Base-by-base conservation (phyloP, 768 basidiomycete species). In the Gloeostereum incarnatum region DNA sequence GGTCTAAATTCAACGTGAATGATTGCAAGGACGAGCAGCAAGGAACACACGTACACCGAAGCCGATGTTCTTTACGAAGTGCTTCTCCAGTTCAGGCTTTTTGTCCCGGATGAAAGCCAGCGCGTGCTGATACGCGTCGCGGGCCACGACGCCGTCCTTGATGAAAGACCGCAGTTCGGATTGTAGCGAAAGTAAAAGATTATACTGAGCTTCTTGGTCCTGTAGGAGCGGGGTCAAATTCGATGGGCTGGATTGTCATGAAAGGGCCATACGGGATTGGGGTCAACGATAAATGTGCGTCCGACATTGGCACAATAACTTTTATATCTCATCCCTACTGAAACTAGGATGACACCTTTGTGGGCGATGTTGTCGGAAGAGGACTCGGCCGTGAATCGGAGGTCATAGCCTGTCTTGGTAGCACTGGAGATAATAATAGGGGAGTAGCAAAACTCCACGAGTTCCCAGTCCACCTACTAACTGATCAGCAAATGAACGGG, bases 371-470 rank as follows among this genome's bases (percentile, higher is more conserved):
- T 69, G 50, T 94, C 86, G 19, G 74, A 65, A 16, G 88, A 81
- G 5, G 93, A 91, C 55, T 90, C 81, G 0, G 89, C 90, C 1
- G 82, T 85, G 27, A 83, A 81, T 42, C 81, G 78, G 34, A 98
- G 66, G 56, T 98, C 94, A 56, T 94, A 98, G 5, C 88, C 86
- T 7, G 73, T 68, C 43, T 69, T 74, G 24, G 83, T 83, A 6
- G 88, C 84, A 29, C 82, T 83, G 5, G 93, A 97, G 48, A 97
- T 94, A 53, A 98, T 88, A 56, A 97, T 93, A 2, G 94, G 92
- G 2, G 87, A 77, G 58, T 94, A 97, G 48, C 87, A 86, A 60
- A 93, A 94, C 58, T 99, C 96, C 5, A 85, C 82, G 2, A 80
- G 72, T n/a, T 68, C 63, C 76, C 87, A 94, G 54, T 99, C 91